Conservation (phyloP, 2,329 filamentous ascomycete genomes). For the Colletotrichum costaricense region DNA sequence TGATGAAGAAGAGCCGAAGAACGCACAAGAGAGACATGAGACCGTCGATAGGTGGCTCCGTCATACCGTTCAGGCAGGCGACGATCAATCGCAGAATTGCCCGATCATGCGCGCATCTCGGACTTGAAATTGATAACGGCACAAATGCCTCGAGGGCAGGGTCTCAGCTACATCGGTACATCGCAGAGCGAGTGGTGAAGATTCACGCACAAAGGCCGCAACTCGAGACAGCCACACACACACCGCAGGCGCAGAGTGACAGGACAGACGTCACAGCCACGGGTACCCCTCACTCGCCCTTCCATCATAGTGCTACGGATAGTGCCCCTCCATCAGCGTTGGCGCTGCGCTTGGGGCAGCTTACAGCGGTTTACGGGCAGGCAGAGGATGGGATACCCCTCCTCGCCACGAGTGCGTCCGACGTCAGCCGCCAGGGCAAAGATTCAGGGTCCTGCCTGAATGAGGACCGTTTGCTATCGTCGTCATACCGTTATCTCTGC, state of each 20-base stretch:
- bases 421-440: slow-evolving; percentile 14
- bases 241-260: not conserved
- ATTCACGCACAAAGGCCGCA: slow-evolving; percentile 32
- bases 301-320: not conserved
- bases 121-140: not conserved
- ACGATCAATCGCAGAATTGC: not conserved
- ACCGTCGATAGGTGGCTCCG: not conserved
- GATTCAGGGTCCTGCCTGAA: slow-evolving; percentile 31
- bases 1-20: not conserved
- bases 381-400: slow-evolving; percentile 22
- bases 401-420: not conserved
- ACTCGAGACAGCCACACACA: slow-evolving; percentile 24
- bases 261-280: slow-evolving; percentile 31
- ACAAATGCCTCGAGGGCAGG: slow-evolving; percentile 21
- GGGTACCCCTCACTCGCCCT: not conserved
- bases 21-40: not conserved
- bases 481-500: not conserved
- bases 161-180: slow-evolving; percentile 22
- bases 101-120: not conserved
- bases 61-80: not conserved
- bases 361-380: not conserved
- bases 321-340: not conserved
- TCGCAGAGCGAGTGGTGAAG: slow-evolving; percentile 14
- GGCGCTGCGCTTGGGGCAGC: slow-evolving; percentile 4
- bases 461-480: not conserved